A percentile compares a stretch with the other conserved stretches of the same genome.
Conservation (phyloP, 805 yeast genomes). For the Hanseniaspora lachancei region DNA sequence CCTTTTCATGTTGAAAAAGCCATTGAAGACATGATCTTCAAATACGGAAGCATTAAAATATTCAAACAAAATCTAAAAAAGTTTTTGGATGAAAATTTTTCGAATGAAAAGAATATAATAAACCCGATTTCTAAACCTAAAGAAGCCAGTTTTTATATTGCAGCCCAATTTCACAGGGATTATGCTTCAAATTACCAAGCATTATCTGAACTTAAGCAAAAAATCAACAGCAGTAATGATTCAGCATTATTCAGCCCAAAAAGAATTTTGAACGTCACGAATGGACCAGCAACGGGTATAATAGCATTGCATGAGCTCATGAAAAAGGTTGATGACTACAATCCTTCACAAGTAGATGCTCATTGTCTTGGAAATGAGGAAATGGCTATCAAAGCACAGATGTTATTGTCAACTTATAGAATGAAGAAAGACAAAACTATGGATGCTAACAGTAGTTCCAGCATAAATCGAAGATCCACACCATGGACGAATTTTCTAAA, state of each 20-base stretch:
- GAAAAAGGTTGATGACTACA: conserved; percentile 40
- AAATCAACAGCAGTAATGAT: conserved; percentile 32
- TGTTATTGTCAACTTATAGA: conserved; percentile 54
- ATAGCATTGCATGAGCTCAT: conserved; percentile 73
- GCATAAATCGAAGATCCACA: conserved; percentile 11
- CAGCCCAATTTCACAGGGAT: conserved; percentile 66
- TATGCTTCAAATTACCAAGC: conserved; percentile 60
- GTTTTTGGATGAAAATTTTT: neutral
- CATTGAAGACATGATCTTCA: neutral
- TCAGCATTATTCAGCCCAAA: conserved; percentile 40
- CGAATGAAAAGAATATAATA: neutral
- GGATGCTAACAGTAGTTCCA: conserved; percentile 11
- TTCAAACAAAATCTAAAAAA: neutral
- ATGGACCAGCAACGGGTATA: conserved; percentile 88
- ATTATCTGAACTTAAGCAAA: conserved; percentile 47
- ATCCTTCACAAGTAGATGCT: conserved; percentile 53
- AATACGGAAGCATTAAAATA: neutral
- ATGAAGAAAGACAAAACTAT: conserved; percentile 21
- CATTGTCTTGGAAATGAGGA: conserved; percentile 56
- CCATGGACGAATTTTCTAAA: conserved; percentile 39
- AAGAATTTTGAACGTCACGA: conserved; percentile 63
- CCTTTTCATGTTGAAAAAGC: neutral
- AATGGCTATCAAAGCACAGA: conserved; percentile 72
- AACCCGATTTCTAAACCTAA: conserved; percentile 23
- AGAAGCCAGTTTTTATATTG: conserved; percentile 71